Base-by-base conservation (phyloP, 164 flowering plant genomes). In the Aristolochia contorta region DNA sequence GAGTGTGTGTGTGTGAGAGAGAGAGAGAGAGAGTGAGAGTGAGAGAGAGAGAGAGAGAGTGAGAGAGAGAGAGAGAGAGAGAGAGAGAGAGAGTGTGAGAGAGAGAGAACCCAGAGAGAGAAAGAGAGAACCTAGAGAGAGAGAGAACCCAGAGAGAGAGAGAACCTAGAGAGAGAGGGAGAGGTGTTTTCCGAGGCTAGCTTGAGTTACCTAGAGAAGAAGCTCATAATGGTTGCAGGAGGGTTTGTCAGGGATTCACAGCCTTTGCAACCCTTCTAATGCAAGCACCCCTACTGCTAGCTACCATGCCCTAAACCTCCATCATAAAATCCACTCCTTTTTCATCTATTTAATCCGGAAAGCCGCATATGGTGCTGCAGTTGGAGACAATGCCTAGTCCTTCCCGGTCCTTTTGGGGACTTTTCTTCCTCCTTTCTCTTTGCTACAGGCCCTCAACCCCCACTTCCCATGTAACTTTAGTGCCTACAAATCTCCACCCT, bases 331-430 rank as follows among this genome's bases (percentile, higher is more conserved):
- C 52, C 59, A 48, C 50, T 57, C 63, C 47, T 56, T 24, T n/a
- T 20, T 30, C 48, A 7, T 43, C 69, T 71, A 74, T 75, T 68
- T 72, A 74, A 68, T 33, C 73, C 63, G n/a, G 27, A 12, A 58
- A 57, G 60, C 48, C 47, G 37, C 41, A 22, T 60, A 22, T 57
- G 57, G 50, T 67, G 61, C 41, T 71, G 65, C 60, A 48, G 52
- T n/a, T 47, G 63, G 72, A 67, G 59, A 77, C 71, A 69, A 79
- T 80, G 82, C 62, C 70, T 54, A 67, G 60, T 62, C 60, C 43
- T 65, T 62, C 69, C 54, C 69, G 43, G 6, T 68, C 61, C 30
- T 65, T 70, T 62, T 73, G 82, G 80, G 78, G 76, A 73, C 67
- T 78, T 46, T 66, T 68, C 48, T 57, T 84, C 69, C 65, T 67